These are phyloP conservation scores for Zopfochytrium polystomum DNA, from an alignment of 371 early-diverging fungal species.

Conservation along the genomic window DNA sequence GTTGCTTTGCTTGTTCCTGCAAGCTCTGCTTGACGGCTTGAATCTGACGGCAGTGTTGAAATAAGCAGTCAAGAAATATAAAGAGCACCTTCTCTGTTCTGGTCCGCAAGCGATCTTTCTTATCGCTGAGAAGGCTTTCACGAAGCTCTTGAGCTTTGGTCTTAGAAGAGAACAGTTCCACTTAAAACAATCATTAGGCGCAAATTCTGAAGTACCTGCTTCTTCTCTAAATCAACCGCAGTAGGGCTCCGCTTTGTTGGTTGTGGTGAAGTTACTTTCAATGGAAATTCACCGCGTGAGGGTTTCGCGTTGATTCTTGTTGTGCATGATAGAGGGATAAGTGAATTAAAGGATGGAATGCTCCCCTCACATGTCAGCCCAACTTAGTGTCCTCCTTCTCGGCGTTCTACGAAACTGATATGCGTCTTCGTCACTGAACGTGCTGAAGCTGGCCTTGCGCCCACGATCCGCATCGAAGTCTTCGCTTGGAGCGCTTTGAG, in stretches of 20 bases:
- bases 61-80: neutral
- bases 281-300: constrained; percentile 13
- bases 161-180: neutral
- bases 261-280: constrained; percentile 12
- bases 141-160: constrained; percentile 16
- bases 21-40: constrained; percentile 8
- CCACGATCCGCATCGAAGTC: no score
- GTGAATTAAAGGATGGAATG: neutral
- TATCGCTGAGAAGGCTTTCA: constrained; percentile 26
- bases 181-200: neutral
- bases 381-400: constrained; percentile 11
- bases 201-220: constrained; percentile 15
- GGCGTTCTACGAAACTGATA: no score
- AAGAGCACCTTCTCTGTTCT: constrained; percentile 19
- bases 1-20: constrained; percentile 20
- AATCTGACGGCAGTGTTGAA: constrained; percentile 5
- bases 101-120: constrained; percentile 16
- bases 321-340: neutral
- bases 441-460: no score
- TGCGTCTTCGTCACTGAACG: no score
- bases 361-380: constrained; percentile 15
- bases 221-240: constrained; percentile 13
- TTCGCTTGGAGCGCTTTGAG: no score
- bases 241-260: constrained; percentile 11
- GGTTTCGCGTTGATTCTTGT: constrained; percentile 6